Evolutionary conservation across 148 eudicot genomes (phyloP), one percentile per base, ranked within the genome.

Genomic region (Camellia japonica): DNA sequence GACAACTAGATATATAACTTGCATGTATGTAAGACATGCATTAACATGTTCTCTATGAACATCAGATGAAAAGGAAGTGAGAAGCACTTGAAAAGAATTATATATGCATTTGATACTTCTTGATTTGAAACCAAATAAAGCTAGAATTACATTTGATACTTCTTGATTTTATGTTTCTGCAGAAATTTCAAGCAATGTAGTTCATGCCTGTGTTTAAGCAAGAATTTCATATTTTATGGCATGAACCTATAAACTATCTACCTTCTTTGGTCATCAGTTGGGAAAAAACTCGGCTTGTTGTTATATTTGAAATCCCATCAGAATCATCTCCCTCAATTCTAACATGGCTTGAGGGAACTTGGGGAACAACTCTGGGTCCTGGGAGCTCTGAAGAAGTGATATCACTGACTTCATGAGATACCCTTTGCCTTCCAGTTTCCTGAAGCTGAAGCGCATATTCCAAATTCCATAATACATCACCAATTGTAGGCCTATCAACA

Each of bases 381-480:
- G 87, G 81, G 23, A 84, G 38, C 55, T 89, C 87, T 1, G 82
- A 62, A 43, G 79, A 74, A 7, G 69, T 78, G 20, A 69, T 41
- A 30, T 62, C 78, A 43, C 73, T 70, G 9, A 81, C 68, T 38
- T 84, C 86, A 67, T 74, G 74, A 12, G 69, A n/a, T 46, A 80
- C 92, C 60, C 72, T 60, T 69, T 11, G 75, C 47, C 60, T 70
- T 68, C 85, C 92, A 68, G 63, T 83, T 75, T 90, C 91, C 65
- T 94, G 97, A 19, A 93, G 88, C 80, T 88, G 97, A 80, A 93
- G 88, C 15, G 91, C 91, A 73, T 93, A 80, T 80, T 94, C 98
- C 86, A 94, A 82, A 74, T 93, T 94, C 98, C 98, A 94, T 71
- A 94, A 80, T 54, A 94, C 98, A 64, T 94, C 98, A 3, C 98